A percentile compares a stretch with the other conserved stretches of the same genome.
Conservation (phyloP, 2,329 filamentous ascomycete genomes). For the Fusarium sp. region DNA sequence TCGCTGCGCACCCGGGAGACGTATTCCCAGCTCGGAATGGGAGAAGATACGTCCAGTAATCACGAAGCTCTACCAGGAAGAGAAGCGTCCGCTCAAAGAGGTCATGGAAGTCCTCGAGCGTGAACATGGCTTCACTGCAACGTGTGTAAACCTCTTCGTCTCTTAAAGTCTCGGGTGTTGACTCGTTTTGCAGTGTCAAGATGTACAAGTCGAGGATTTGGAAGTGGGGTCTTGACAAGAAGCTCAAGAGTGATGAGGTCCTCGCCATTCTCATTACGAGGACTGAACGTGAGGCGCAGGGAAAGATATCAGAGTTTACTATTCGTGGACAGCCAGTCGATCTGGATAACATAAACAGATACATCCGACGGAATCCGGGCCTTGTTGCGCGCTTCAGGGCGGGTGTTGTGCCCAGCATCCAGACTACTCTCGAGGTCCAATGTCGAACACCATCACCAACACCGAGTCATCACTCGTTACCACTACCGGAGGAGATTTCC, state of each 20-base stretch:
- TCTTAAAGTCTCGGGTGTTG: background rate
- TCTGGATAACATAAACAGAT: constrained; percentile 51
- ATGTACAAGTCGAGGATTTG: constrained; percentile 55
- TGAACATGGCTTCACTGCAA: constrained; percentile 50
- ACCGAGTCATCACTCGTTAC: constrained; percentile 28
- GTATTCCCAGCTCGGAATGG: constrained; percentile 46
- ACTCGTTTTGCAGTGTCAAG: constrained; percentile 44
- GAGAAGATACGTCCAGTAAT: constrained; percentile 48
- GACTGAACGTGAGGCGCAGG: constrained; percentile 47
- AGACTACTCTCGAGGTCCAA: constrained; percentile 45
- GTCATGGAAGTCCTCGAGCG: constrained; percentile 51
- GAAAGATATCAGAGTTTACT: constrained; percentile 47
- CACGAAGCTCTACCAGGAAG: constrained; percentile 50
- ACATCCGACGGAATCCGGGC: constrained; percentile 50
- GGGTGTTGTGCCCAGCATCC: constrained; percentile 43
- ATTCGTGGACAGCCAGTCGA: constrained; percentile 51
- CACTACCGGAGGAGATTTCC: constrained; percentile 33
- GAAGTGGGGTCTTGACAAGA: constrained; percentile 54
- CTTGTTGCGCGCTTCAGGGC: constrained; percentile 45
- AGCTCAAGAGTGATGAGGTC: constrained; percentile 52
- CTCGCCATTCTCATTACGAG: constrained; percentile 50
- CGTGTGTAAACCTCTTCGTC: constrained; percentile 42
- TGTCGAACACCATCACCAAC: constrained; percentile 44
- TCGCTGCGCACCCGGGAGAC: constrained; percentile 40
- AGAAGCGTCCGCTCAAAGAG: constrained; percentile 52